These are phyloP conservation scores for Dioscorea dumetorum DNA, from an alignment of 106 monocot species.

Conservation along the genomic window DNA sequence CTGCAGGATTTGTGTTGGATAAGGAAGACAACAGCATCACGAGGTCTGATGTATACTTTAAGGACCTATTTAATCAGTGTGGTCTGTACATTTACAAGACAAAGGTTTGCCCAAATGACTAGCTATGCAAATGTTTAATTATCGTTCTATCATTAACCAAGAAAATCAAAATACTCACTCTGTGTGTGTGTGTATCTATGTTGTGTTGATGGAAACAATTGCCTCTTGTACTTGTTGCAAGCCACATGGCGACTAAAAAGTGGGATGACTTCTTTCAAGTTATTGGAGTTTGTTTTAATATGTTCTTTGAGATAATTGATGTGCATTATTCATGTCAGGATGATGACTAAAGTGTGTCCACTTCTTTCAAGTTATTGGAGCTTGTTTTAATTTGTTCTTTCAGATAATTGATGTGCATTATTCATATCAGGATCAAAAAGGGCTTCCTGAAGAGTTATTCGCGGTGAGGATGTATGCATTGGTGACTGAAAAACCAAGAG, in stretches of 20 bases:
- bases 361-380: too few species aligned
- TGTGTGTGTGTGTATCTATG: too few species aligned
- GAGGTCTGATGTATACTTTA: slow-evolving; percentile 83
- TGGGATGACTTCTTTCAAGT: too few species aligned
- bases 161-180: too few species aligned
- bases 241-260: too few species aligned
- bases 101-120: slow-evolving; percentile 34
- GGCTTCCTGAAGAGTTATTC: slow-evolving; percentile 72
- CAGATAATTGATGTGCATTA: neutral
- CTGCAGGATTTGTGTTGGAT: slow-evolving; percentile 89
- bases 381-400: neutral
- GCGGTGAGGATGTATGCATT: slow-evolving; percentile 92
- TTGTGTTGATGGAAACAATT: too few species aligned
- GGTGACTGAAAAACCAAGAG: slow-evolving; percentile 41
- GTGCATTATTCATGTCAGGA: slow-evolving; percentile 31
- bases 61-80: slow-evolving; percentile 71
- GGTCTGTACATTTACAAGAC: slow-evolving; percentile 60
- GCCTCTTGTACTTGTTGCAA: too few species aligned
- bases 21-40: slow-evolving; percentile 91
- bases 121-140: neutral
- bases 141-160: neutral
- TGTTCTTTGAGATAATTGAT: neutral
- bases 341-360: too few species aligned
- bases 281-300: neutral
- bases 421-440: slow-evolving; percentile 71